phyloP scores from a whole-genome alignment of 176 grass and related monocot genomes.

The Hordeum marinum region DNA sequence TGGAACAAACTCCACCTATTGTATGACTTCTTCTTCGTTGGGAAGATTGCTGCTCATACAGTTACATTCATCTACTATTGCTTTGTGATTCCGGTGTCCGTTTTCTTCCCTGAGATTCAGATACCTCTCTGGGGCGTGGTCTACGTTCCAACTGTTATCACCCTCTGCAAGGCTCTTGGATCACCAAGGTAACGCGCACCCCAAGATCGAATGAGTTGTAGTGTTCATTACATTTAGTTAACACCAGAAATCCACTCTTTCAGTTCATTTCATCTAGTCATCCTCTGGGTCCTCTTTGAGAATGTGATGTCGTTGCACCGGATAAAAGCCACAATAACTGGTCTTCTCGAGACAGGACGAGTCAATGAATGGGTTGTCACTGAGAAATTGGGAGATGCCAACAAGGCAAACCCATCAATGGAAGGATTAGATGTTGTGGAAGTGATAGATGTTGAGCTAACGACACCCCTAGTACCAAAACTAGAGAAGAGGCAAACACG shows the following conservation, averaged over 20 bases:
- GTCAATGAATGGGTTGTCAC: slow-evolving; percentile 98
- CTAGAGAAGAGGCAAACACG: slow-evolving; percentile 39
- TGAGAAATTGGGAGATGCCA: slow-evolving; percentile 66
- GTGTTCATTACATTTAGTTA: background rate
- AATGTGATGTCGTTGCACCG: slow-evolving; percentile 92
- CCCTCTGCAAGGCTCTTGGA: slow-evolving; percentile 74
- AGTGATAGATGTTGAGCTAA: slow-evolving; percentile 38
- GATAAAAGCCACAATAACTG: slow-evolving; percentile 58
- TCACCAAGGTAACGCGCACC: slow-evolving; percentile 59
- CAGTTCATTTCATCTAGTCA: slow-evolving; percentile 89
- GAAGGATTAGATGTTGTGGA: slow-evolving; percentile 34
- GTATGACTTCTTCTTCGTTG: slow-evolving; percentile 84
- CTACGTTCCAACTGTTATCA: slow-evolving; percentile 47
- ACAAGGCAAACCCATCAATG: slow-evolving; percentile 53
- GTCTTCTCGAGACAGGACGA: slow-evolving; percentile 64
- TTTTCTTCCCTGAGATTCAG: slow-evolving; percentile 67
- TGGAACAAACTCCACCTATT: slow-evolving; percentile 67
- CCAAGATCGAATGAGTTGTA: background rate
- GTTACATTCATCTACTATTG: slow-evolving; percentile 87
- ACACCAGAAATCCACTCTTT: background rate
- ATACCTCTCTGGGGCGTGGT: slow-evolving; percentile 67
- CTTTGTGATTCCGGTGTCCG: slow-evolving; percentile 44
- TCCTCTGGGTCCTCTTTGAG: slow-evolving; percentile 85
- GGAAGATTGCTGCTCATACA: slow-evolving; percentile 61
- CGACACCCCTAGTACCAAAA: slow-evolving; percentile 38